These are phyloP conservation scores for Populus deltoides DNA, from an alignment of 345 rosid genomes.

Conservation along the genomic window DNA sequence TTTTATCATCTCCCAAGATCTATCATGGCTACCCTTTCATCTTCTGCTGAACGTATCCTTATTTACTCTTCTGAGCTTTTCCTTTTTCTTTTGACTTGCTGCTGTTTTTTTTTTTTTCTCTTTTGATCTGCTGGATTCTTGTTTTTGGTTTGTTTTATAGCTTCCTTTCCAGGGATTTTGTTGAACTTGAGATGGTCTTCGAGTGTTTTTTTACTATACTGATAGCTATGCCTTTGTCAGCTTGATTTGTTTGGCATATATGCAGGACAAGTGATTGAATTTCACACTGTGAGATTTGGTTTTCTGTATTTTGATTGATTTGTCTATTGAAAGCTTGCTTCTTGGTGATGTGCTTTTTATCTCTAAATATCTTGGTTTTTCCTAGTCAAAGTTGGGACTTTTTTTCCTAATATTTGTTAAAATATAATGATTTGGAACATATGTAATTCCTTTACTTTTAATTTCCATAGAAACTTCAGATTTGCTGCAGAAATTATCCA, in stretches of 20 bases:
- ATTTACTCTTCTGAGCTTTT: not conserved
- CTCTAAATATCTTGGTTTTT: not conserved
- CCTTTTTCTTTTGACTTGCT: not conserved
- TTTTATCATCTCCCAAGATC: not conserved
- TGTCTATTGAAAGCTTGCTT: not conserved
- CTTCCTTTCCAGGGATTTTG: not conserved
- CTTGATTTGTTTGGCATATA: not conserved
- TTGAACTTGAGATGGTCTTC: not conserved
- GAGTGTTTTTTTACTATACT: not conserved
- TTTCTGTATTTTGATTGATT: not conserved
- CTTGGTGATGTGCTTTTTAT: not conserved
- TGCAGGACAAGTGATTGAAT: not conserved
- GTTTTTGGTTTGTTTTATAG: not conserved
- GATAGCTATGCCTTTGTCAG: not conserved
- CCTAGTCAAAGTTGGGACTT: not conserved
- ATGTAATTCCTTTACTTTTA: conserved; percentile 48
- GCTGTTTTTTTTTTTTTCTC: not conserved
- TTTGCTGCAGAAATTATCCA: conserved; percentile 68
- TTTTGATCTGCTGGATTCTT: not conserved
- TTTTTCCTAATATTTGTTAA: not conserved
- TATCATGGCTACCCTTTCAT: not conserved
- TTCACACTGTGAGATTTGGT: not conserved
- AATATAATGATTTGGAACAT: not conserved
- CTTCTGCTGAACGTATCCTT: not conserved
- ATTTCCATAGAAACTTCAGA: conserved; percentile 62